A percentile compares a stretch with the other conserved stretches of the same genome.
phyloP scores from a whole-genome alignment of 805 yeast species.

The Kuraishia capsulata region DNA sequence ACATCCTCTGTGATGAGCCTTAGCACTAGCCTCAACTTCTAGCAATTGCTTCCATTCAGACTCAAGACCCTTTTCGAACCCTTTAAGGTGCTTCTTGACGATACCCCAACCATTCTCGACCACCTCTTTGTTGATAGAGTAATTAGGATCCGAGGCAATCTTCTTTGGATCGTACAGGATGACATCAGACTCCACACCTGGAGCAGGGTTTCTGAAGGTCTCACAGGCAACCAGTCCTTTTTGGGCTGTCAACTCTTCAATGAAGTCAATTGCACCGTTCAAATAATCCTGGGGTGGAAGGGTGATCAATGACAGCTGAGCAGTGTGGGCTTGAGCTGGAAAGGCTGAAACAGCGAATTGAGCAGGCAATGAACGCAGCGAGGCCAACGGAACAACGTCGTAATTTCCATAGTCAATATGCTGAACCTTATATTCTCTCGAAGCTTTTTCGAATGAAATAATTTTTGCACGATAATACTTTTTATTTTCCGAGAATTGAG shows the following conservation, averaged over 20 bases:
- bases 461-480: constrained; percentile 54
- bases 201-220: constrained; percentile 25
- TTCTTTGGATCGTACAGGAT: constrained; percentile 49
- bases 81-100: constrained; percentile 29
- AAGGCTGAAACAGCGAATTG: constrained; percentile 29
- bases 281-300: constrained; percentile 55
- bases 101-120: constrained; percentile 54
- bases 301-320: constrained; percentile 40
- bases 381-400: constrained; percentile 32
- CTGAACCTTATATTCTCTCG: constrained; percentile 37
- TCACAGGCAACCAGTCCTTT: constrained; percentile 47
- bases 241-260: constrained; percentile 45
- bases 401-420: constrained; percentile 56
- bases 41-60: constrained; percentile 29
- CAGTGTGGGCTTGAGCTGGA: constrained; percentile 50
- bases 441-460: constrained; percentile 31
- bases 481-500: constrained; percentile 40
- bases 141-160: constrained; percentile 41
- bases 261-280: constrained; percentile 40
- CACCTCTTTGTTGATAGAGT: constrained; percentile 51
- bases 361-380: constrained; percentile 44
- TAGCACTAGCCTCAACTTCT: constrained; percentile 39
- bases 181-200: constrained; percentile 38
- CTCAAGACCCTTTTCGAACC: constrained; percentile 25
- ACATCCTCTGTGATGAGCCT: constrained; percentile 44